Base-by-base conservation (phyloP, 345 rosid genomes). In the Stellera chamaejasme region DNA sequence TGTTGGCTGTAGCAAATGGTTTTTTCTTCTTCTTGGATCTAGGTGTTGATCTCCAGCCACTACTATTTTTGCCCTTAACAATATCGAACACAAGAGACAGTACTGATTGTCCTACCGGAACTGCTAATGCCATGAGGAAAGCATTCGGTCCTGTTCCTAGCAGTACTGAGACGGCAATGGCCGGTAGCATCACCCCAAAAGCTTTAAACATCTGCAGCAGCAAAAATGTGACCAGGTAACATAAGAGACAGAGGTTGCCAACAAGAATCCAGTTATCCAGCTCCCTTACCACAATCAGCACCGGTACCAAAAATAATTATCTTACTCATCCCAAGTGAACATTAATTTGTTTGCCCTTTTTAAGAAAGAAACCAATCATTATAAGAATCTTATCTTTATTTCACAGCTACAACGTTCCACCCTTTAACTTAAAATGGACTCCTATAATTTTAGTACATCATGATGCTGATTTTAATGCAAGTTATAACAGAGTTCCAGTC, bases 151-250 rank as follows among this genome's bases (percentile, higher is more conserved):
- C 88, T 16, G 90, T 84, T 70, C 95, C 95, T 2, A 92, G 69
- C 59, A 92, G 66, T 65, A 79, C 63, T 0, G 95, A 79, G 60
- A 92, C 55, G 42, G 74, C 84, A 5, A 88, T 60, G 15, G 96
- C 95, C 1, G 93, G 90, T 66, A 92, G 54, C 81, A 81, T 86
- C 96, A 93, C 88, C 10, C 90, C 90, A 52, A 82, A 69, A 56
- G 83, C 73, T 73, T 73, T 69, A 44, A 88, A 62, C 27, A 80
- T 63, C 98, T 88, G 75, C 64, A 77, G 39, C 5, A 15, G 32
- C 23, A 47, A 26, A 42, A 43, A 26, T 11, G 43, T 42, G 43
- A 46, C 59, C 42, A 62, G 39, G 2, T 26, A 32, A 8, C 10
- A 39, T 48, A 52, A 12, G 58, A 52, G 11, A 32, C 53, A 11